phyloP scores from a whole-genome alignment of 352 stramenopile species.

The Globisporangium alternatum region DNA sequence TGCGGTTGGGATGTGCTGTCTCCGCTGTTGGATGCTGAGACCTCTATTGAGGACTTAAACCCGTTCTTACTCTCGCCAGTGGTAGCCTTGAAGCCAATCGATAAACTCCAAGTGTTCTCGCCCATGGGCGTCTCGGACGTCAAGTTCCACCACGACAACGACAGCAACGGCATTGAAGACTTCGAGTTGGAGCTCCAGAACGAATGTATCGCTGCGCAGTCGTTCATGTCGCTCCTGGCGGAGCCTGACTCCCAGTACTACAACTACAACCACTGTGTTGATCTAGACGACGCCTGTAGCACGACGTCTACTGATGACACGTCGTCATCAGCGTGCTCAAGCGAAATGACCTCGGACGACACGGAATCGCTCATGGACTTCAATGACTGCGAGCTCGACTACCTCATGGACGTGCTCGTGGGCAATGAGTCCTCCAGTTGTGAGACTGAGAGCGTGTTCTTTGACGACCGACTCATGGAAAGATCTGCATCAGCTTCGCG shows the following conservation, averaged over 20 bases:
- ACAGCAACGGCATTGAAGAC: background rate
- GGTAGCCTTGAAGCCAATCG: no score
- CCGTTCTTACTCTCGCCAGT: no score
- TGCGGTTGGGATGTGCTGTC: background rate
- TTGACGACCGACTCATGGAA: no score
- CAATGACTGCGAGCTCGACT: slow-evolving; percentile 4
- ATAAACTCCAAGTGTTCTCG: background rate
- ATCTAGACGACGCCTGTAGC: background rate
- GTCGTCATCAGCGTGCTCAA: no score
- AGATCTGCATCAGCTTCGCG: no score
- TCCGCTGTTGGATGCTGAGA: background rate
- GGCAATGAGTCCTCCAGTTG: no score
- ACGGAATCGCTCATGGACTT: slow-evolving; percentile 3
- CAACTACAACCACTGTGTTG: background rate
- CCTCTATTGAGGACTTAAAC: background rate
- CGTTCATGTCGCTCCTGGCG: background rate
- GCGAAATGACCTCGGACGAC: background rate
- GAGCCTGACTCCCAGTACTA: background rate
- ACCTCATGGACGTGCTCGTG: slow-evolving; percentile 5
- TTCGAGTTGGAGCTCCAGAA: background rate
- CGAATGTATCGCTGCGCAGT: background rate
- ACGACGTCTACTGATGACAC: background rate
- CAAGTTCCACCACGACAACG: background rate
- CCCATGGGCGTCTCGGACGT: background rate
- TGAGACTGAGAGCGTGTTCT: no score